phyloP scores from a whole-genome alignment of 2,329 filamentous ascomycete species.

The Didymella exigua region DNA sequence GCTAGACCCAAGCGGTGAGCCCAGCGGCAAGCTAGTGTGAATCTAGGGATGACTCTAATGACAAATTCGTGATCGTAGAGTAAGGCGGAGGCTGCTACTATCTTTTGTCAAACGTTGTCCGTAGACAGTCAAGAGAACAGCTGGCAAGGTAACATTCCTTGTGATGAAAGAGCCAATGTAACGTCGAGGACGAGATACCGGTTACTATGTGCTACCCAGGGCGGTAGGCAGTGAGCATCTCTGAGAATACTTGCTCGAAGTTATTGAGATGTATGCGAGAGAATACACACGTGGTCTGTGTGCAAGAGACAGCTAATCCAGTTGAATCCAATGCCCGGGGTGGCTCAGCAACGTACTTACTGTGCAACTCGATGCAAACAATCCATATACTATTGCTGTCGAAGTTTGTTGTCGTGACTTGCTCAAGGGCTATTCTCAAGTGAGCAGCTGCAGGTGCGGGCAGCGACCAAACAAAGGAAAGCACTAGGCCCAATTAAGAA shows the following conservation, averaged over 20 bases:
- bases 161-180: background rate
- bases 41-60: background rate
- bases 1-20: background rate
- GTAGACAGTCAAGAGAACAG: background rate
- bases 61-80: background rate
- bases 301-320: background rate
- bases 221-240: background rate
- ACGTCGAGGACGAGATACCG: background rate
- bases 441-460: background rate
- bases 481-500: slow-evolving; percentile 8
- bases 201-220: background rate
- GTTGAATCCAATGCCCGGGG: background rate
- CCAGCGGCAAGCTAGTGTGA: background rate
- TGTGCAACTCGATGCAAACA: background rate
- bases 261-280: background rate
- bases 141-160: background rate
- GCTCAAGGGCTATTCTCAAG: background rate
- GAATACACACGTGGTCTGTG: background rate
- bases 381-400: background rate
- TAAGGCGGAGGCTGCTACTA: background rate
- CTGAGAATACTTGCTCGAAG: background rate
- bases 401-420: background rate
- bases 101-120: background rate
- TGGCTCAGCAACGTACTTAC: too few species aligned
- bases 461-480: background rate